Evolutionary conservation across 2,329 filamentous ascomycete species (phyloP).

Genomic region (Colletotrichum cordylinicola): DNA sequence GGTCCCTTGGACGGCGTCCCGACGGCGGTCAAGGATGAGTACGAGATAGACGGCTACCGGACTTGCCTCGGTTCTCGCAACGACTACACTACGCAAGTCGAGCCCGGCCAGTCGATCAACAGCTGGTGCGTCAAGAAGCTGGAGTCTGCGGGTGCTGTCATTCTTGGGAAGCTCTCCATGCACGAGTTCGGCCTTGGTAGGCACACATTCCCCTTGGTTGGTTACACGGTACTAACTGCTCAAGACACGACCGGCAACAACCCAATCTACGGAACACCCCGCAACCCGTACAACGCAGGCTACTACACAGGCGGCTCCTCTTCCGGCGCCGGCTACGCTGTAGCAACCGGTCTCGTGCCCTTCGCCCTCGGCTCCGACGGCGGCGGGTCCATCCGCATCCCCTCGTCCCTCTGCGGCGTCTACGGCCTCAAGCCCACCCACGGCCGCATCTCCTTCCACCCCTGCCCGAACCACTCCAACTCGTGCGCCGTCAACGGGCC

Average conservation of each 20-base stretch:
- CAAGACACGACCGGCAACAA: conserved; percentile 78
- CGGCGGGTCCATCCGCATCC: conserved; percentile 77
- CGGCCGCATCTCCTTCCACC: conserved; percentile 67
- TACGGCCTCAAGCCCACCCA: conserved; percentile 78
- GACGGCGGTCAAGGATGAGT: conserved; percentile 78
- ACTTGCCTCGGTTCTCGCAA: conserved; percentile 68
- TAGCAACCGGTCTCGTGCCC: conserved; percentile 73
- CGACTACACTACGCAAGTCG: conserved; percentile 59
- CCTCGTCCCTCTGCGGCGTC: conserved; percentile 73
- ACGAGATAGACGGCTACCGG: conserved; percentile 76
- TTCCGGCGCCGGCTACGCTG: conserved; percentile 74
- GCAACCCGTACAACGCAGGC: conserved; percentile 73
- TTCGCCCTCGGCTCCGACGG: conserved; percentile 76
- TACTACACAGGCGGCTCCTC: conserved; percentile 84
- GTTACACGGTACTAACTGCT: background rate
- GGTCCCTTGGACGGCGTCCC: conserved; percentile 76
- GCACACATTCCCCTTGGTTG: conserved; percentile 22
- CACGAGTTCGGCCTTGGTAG: conserved; percentile 76
- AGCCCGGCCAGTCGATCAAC: conserved; percentile 48
- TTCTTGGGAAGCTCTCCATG: conserved; percentile 66
- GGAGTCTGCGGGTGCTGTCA: conserved; percentile 58
- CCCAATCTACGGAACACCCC: conserved; percentile 73
- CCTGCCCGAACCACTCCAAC: conserved; percentile 62
- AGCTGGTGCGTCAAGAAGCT: conserved; percentile 76
- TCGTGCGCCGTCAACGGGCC: conserved; percentile 72